Base-by-base conservation (phyloP, 129 eudicot species). In the Cynara cardunculus region DNA sequence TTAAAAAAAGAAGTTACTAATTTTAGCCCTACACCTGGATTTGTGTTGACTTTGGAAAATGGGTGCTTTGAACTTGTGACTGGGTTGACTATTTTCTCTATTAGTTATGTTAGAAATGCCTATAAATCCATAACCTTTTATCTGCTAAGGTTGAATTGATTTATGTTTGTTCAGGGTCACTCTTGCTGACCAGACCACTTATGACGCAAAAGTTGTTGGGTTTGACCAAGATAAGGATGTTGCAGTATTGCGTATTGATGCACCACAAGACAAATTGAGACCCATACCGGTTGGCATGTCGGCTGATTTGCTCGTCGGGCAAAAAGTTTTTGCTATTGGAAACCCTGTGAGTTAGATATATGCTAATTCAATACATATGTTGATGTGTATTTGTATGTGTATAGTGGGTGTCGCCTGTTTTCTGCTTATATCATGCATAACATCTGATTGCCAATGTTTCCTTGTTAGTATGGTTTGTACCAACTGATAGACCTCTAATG, bases 221-320 rank as follows among this genome's bases (percentile, higher is more conserved):
- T 94, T 88, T 83, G 98, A 91, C 88, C 93, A 89, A 85, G 93
- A 94, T 74, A 91, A 91, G 73, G 98, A 93, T 80, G 97, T 93
- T 24, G 98, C 97, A 16, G 97, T 93, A 25, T 76, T 92, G 84
- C 73, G 32, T 25, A 86, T 88, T 65, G 92, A 90, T 79, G 92
- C 89, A 28, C 94, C 93, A 31, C 72, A 89, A 82, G 94, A 85
- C 68, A 91, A 91, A 87, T 69, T 91, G 81, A 87, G 95, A 85
- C 98, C 98, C 37, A 87, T 91, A 68, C 94, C 97, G 11, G 81
- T 93, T 72, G 98, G 98, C 14, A 86, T 89, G 19, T 93, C 97
- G 24, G 90, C 94, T 31, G 97, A 93, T 79, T 89, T 93, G 87
- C 94, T 89, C 68, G 97, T 93, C 76, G 97, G 98, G 25, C 98